Evolutionary conservation across 768 basidiomycete species (phyloP), one percentile per base, ranked within the genome.

Genomic region (Polyporus arcularius): DNA sequence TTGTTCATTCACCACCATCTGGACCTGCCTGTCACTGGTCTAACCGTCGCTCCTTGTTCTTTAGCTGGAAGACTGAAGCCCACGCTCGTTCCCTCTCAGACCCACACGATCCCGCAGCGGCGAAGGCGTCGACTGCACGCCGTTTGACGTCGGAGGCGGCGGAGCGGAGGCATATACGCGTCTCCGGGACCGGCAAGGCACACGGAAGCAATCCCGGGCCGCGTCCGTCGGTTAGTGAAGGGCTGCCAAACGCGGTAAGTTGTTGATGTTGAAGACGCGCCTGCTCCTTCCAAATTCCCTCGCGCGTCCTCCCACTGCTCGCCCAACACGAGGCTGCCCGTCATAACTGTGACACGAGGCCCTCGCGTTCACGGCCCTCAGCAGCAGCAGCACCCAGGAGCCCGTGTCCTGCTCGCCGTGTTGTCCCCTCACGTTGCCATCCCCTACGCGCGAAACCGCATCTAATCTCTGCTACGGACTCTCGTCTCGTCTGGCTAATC

Each of bases 311-410:
- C 60, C 50, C 58, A 42, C 59, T 65, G 61, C 61, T 64, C 63
- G 63, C 64, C 59, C 65, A 62, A 64, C 68, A 68, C 68, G 68
- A 70, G 71, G 68, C 68, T 60, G 65, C 64, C 62, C 69, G 57
- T 64, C 66, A 54, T 63, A 63, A 67, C 21, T 26, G 21, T 58
- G 43, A 60, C 70, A 69, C 70, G 68, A 71, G 70, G 70, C 68
- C 65, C 67, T 67, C 70, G 68, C 68, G 68, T 71, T 71, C 70
- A 71, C 58, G 65, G 62, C 62, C 66, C 53, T 55, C 57, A 62
- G 66, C 66, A 65, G 66, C 63, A 55, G 61, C 52, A 61, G 63
- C 62, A 61, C 65, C 51, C 55, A 60, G 60, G 65, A 71, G 68
- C 68, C 64, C 61, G 61, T 61, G 59, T 62, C 52, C 64, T 66